phyloP scores from a whole-genome alignment of 2,329 filamentous ascomycete species.

The Trichoderma arundinaceum region DNA sequence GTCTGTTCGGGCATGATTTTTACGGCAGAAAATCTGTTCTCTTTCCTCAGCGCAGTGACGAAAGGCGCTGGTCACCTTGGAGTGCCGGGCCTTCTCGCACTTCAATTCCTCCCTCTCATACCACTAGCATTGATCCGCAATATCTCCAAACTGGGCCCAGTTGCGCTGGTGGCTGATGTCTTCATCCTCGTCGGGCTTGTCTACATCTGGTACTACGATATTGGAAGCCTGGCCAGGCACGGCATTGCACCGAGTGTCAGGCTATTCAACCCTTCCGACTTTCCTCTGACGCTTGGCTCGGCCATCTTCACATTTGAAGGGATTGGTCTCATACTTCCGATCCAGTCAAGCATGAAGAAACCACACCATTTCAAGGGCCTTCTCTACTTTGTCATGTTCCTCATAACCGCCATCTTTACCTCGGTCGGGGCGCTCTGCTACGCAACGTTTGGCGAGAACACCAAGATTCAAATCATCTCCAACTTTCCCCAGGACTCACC shows the following conservation, averaged over 20 bases:
- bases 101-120: constrained; percentile 69
- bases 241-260: constrained; percentile 67
- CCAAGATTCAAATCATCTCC: constrained; percentile 75
- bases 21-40: constrained; percentile 73
- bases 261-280: constrained; percentile 71
- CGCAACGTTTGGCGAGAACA: constrained; percentile 71
- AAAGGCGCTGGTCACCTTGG: constrained; percentile 56
- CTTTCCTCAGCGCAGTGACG: constrained; percentile 69
- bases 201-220: constrained; percentile 77
- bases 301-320: constrained; percentile 82
- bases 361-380: constrained; percentile 70
- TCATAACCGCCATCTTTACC: constrained; percentile 75
- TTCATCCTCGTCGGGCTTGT: constrained; percentile 73
- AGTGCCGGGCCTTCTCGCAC: constrained; percentile 61
- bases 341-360: constrained; percentile 75
- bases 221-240: constrained; percentile 58
- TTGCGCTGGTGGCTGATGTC: constrained; percentile 71
- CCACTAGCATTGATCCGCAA: constrained; percentile 74
- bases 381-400: constrained; percentile 71
- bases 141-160: constrained; percentile 74
- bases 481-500: constrained; percentile 74
- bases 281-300: constrained; percentile 73
- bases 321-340: constrained; percentile 76
- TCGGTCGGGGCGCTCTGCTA: constrained; percentile 76
- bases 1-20: constrained; percentile 81